A percentile compares a stretch with the other conserved stretches of the same genome.
phyloP scores from a whole-genome alignment of 164 flowering plant genomes.

The Annona squamosa region DNA sequence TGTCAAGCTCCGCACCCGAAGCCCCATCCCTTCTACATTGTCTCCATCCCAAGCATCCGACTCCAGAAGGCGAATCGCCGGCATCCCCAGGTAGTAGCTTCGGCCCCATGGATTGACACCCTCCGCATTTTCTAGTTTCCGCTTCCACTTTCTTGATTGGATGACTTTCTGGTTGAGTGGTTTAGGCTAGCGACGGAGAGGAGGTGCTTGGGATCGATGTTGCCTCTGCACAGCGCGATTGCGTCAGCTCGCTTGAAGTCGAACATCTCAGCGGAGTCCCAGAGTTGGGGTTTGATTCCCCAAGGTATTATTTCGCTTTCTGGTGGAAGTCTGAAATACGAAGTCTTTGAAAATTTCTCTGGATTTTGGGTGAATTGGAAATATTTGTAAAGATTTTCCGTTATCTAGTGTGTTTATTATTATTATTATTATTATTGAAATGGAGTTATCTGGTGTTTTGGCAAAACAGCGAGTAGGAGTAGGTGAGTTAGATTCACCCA shows the following conservation, averaged over 20 bases:
- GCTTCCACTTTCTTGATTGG: background rate
- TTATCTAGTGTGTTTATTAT: no score
- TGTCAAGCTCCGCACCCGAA: constrained; percentile 11
- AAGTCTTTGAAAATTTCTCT: no score
- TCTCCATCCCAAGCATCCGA: constrained; percentile 19
- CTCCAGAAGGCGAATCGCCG: constrained; percentile 20
- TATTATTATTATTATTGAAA: no score
- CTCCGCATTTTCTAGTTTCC: background rate
- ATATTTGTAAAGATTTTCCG: no score
- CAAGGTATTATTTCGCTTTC: constrained; percentile 34
- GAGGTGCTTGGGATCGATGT: constrained; percentile 40
- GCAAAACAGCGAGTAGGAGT: no score
- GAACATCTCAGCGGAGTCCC: constrained; percentile 43
- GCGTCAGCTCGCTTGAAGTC: constrained; percentile 53
- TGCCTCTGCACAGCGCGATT: constrained; percentile 62
- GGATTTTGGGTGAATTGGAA: no score
- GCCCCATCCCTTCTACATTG: constrained; percentile 4
- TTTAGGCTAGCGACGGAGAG: constrained; percentile 45
- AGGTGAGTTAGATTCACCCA: no score
- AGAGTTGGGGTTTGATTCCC: constrained; percentile 63
- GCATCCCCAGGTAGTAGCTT: constrained; percentile 28
- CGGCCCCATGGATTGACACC: background rate
- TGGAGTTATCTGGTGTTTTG: no score
- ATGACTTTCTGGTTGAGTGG: background rate
- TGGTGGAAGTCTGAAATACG: no score